Evolutionary conservation across 306 rosid species (phyloP).

Genomic region (Astragalus membranaceus): DNA sequence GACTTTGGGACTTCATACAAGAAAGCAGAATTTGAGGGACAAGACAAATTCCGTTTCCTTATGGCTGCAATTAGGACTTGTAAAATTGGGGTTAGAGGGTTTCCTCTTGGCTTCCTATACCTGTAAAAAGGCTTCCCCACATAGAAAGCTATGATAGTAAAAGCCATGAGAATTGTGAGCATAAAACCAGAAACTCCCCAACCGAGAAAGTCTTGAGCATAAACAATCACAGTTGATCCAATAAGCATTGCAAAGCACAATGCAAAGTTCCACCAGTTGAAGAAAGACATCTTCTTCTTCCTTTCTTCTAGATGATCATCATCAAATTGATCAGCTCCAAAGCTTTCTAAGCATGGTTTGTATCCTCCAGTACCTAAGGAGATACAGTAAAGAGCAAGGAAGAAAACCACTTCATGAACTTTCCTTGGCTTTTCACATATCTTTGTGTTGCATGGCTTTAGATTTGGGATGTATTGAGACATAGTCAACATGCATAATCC

Average conservation of each 20-base stretch:
- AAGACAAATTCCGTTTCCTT: constrained; percentile 34
- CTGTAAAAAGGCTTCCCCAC: constrained; percentile 34
- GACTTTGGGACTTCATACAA: constrained; percentile 35
- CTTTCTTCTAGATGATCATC: constrained; percentile 36
- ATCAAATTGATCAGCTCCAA: constrained; percentile 55
- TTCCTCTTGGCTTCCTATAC: constrained; percentile 31
- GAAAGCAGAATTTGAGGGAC: constrained; percentile 23
- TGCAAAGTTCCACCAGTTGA: constrained; percentile 45
- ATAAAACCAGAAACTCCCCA: constrained; percentile 41
- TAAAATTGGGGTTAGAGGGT: constrained; percentile 31
- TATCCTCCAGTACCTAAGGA: constrained; percentile 47
- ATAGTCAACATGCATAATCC: constrained; percentile 40
- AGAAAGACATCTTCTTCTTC: constrained; percentile 43
- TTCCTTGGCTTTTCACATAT: constrained; percentile 29
- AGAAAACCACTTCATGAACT: constrained; percentile 45
- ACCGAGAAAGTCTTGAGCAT: constrained; percentile 31
- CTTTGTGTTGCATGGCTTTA: constrained; percentile 33
- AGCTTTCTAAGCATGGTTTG: constrained; percentile 45
- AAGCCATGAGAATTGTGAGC: constrained; percentile 27
- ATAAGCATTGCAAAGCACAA: constrained; percentile 27
- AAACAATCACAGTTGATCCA: constrained; percentile 36
- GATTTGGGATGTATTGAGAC: constrained; percentile 35
- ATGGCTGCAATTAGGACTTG: constrained; percentile 44
- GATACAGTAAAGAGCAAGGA: constrained; percentile 36
- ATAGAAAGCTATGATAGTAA: constrained; percentile 23